These are phyloP conservation scores for Linanthus parryae DNA, from an alignment of 148 eudicot genomes.

Conservation along the genomic window DNA sequence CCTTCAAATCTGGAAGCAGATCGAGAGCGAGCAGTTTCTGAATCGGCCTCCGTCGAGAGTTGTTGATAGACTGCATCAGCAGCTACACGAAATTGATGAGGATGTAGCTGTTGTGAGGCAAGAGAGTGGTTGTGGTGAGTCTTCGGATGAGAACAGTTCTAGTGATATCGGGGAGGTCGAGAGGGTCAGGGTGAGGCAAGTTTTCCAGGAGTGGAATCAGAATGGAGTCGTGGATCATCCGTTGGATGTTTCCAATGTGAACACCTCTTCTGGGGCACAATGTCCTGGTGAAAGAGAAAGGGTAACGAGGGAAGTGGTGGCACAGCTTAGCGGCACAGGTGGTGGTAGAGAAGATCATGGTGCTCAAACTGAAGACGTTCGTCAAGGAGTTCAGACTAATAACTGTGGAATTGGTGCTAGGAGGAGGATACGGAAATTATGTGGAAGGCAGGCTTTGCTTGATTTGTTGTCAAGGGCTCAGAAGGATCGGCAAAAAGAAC, in stretches of 20 bases:
- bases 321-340: constrained; percentile 36
- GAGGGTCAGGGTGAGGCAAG: constrained; percentile 59
- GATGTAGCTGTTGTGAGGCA: constrained; percentile 15
- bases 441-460: constrained; percentile 87
- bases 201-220: constrained; percentile 65
- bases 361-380: constrained; percentile 46
- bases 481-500: constrained; percentile 56
- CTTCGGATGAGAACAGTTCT: constrained; percentile 45
- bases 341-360: constrained; percentile 35
- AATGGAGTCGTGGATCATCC: constrained; percentile 31
- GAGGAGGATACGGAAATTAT: constrained; percentile 57
- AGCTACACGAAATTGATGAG: constrained; percentile 21
- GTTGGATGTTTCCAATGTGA: constrained; percentile 25
- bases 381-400: constrained; percentile 34
- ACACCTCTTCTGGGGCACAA: constrained; percentile 36
- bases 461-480: constrained; percentile 66
- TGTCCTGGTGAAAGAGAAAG: constrained; percentile 59
- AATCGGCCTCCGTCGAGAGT: constrained; percentile 25
- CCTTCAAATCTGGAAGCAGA: constrained; percentile 78
- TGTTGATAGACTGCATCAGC: constrained; percentile 25
- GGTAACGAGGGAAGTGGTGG: constrained; percentile 44
- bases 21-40: constrained; percentile 63
- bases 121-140: constrained; percentile 33
- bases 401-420: constrained; percentile 29
- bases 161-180: constrained; percentile 56